phyloP scores from a whole-genome alignment of 2,329 filamentous ascomycete species.

The Samsoniella hepiali region DNA sequence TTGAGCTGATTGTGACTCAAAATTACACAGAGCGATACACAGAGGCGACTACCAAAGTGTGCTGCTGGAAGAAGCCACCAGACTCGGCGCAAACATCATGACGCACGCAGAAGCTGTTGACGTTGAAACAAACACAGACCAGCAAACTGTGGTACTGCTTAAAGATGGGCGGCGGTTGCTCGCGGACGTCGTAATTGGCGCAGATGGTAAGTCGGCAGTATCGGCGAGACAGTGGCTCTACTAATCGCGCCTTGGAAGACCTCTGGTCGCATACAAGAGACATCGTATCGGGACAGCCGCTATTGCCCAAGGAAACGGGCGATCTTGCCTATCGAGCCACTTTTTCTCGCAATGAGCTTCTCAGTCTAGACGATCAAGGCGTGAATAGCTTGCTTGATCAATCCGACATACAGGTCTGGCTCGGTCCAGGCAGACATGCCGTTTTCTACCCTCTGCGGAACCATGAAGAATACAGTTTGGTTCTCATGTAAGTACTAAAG shows the following conservation, averaged over 20 bases:
- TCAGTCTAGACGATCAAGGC: not conserved
- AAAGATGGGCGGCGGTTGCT: constrained; percentile 3
- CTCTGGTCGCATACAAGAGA: not conserved
- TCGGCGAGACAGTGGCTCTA: not conserved
- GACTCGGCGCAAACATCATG: constrained; percentile 10
- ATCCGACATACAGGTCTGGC: not conserved
- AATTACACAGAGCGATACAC: constrained; percentile 10
- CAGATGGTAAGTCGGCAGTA: constrained; percentile 7
- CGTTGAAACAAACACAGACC: not conserved
- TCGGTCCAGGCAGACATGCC: not conserved
- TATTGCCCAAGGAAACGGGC: not conserved
- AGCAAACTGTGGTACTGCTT: not conserved
- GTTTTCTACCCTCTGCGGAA: not conserved
- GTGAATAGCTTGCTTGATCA: not conserved
- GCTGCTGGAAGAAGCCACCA: constrained; percentile 5
- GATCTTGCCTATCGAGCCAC: not conserved
- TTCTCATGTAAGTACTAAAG: not conserved
- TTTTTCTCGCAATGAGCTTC: not conserved
- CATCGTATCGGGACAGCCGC: not conserved
- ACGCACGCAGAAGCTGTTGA: constrained; percentile 10
- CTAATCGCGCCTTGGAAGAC: not conserved
- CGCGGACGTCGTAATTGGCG: constrained; percentile 16
- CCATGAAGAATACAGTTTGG: not conserved
- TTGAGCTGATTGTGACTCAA: not conserved
- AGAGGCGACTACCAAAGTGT: constrained; percentile 16